Base-by-base conservation (phyloP, 2,329 filamentous ascomycete species). In the Sporothrix protearum region DNA sequence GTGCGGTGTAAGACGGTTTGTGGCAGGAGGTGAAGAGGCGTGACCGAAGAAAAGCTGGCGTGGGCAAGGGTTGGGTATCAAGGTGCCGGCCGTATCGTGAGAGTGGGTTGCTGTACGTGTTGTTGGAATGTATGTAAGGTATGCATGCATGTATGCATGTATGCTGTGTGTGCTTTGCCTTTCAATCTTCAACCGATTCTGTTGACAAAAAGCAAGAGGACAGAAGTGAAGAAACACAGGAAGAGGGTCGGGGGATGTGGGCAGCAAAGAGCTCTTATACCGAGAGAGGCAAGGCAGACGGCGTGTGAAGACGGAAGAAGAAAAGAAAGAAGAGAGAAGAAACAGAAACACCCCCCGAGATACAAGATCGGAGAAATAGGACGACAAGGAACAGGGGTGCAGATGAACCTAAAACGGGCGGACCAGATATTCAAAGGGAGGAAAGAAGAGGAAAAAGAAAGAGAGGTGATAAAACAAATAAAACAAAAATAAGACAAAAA, bases 311-410 rank as follows among this genome's bases (percentile, higher is more conserved):
- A 25, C 49, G 51, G 25, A 51, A 51, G 42, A 33, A 47, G 47
- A 9, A 25, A 42, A 28, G n/a, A n/a, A n/a, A n/a, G n/a, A 30
- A 57, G 9, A 30, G 6, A 57, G 12, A n/a, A 28, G 22, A n/a
- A 64, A n/a, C 10, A 64, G 61, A 19, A 64, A 63, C 33, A 42
- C 33, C 12, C 33, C n/a, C n/a, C 33, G 9, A 47, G n/a, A 42
- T 14, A 47, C 57, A 19, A 66, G n/a, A 42, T 25, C 47, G 28
- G 30, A 49, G 49, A 8, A 25, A 49, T 12, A 25, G 30, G 63
- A 47, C 39, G 39, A 64, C 63, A 67, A 45, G 63, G 63, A 22
- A 47, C 63, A 67, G 63, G 63, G 63, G 28, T 49, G 45, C 7
- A 49, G 45, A 33, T 22, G 45, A 33, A 49, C 63, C 22, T 67